These are phyloP conservation scores for Lindgomyces ingoldianus DNA, from an alignment of 495 filamentous ascomycete genomes.

Conservation along the genomic window DNA sequence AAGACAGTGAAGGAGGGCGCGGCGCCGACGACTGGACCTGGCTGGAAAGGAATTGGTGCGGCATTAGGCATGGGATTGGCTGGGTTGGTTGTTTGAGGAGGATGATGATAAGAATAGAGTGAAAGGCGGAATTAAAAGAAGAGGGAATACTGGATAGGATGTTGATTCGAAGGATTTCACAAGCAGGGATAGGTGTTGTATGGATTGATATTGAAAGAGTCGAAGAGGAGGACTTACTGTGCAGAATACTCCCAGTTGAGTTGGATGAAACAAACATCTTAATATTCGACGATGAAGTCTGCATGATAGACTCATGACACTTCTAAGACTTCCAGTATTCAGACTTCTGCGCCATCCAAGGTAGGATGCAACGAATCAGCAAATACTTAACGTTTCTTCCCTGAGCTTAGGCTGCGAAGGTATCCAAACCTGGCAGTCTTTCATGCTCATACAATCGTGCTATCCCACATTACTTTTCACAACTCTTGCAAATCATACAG, in stretches of 20 bases:
- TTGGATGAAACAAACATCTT: background rate
- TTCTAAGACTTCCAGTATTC: no score
- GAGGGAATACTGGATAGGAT: background rate
- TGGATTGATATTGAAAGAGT: no score
- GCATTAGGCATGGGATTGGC: conserved; percentile 22
- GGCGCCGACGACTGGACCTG: conserved; percentile 10
- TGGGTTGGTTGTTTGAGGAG: conserved; percentile 6
- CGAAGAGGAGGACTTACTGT: background rate
- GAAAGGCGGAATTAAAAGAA: background rate
- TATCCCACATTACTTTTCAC: no score
- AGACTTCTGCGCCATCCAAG: no score
- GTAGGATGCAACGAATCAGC: background rate
- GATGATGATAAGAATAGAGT: background rate
- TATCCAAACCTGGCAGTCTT: no score
- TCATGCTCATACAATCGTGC: no score
- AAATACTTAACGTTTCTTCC: no score
- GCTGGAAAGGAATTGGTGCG: conserved; percentile 9
- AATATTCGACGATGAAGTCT: background rate
- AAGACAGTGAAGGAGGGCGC: conserved; percentile 30
- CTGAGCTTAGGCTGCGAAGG: no score
- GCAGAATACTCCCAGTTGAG: background rate
- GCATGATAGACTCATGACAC: background rate
- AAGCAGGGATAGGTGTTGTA: no score
- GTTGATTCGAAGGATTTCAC: no score
- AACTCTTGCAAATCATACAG: no score